Percentiles rank a stretch among this genome's conserved stretches.
Conservation (phyloP, 768 basidiomycete species). For the Xerocomellus intermedius region DNA sequence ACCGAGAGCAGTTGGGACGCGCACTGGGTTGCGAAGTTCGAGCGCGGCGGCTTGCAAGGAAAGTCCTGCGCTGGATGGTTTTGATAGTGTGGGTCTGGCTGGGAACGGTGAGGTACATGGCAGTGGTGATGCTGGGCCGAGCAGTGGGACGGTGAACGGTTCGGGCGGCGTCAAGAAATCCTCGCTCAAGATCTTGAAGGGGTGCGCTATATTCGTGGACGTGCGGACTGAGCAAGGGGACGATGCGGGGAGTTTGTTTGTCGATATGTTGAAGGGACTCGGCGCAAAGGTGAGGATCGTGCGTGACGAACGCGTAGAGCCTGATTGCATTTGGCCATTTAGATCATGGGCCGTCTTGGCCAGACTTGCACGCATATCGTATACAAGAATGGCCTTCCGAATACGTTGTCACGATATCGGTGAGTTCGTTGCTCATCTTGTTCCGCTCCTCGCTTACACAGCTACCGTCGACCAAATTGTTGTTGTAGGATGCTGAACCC, state of each 20-base stretch:
- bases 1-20: conserved; percentile 44
- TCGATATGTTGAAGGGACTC: conserved; percentile 75
- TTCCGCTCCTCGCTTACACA: neutral
- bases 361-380: conserved; percentile 81
- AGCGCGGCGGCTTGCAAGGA: conserved; percentile 29
- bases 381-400: conserved; percentile 77
- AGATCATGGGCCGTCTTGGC: conserved; percentile 66
- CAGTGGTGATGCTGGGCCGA: conserved; percentile 18
- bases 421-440: conserved; percentile 28
- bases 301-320: neutral
- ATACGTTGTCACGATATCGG: conserved; percentile 74
- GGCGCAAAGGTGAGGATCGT: conserved; percentile 69
- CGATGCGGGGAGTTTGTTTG: conserved; percentile 76
- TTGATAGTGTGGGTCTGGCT: conserved; percentile 32
- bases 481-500: conserved; percentile 54
- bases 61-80: conserved; percentile 29
- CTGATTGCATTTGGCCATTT: neutral
- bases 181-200: conserved; percentile 56
- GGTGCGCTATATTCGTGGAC: conserved; percentile 83
- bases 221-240: conserved; percentile 73
- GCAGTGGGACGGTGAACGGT: conserved; percentile 18
- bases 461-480: neutral
- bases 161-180: conserved; percentile 29
- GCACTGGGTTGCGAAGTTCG: conserved; percentile 46
- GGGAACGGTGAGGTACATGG: conserved; percentile 19